Evolutionary conservation across 1,284 basidiomycete species (phyloP), one percentile per base, ranked within the genome.

Genomic region (Puccinia horiana): DNA sequence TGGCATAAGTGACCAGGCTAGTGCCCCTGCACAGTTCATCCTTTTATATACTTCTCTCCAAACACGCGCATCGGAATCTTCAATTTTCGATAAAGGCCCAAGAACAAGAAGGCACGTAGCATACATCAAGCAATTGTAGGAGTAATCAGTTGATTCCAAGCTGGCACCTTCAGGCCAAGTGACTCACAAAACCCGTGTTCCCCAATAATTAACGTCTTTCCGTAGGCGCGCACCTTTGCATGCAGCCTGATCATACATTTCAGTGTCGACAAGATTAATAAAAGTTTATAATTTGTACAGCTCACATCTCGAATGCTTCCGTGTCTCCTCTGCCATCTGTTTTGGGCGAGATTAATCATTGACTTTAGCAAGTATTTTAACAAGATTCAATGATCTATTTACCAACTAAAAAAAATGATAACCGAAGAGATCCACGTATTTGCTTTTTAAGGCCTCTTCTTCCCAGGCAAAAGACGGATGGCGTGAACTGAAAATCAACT

Each of bases 101-200:
- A 26, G 11, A 26, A 26, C 11, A 1, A 35, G 63, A 58, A 29
- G 11, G 61, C 4, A 5, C 2, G 32, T 9, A 63, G 29, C 9
- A 26, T 5, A 35, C 1, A 65, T 42, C 18, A n/a, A 65, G 63
- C 63, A 35, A 26, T 58, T n/a, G n/a, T n/a, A n/a, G n/a, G n/a
- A n/a, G n/a, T n/a, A n/a, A n/a, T n/a, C n/a, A 35, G 32, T 61
- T 61, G n/a, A 29, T n/a, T 1, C 2, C 4, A 40, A 69, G 8
- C 23, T 47, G 40, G 11, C 29, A n/a, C n/a, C 18, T 6, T 63
- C 5, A 29, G n/a, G 11, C 8, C 16, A 70, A 70, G 40, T 42
- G 14, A 63, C 79, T 73, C 29, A 81, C 79, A 81, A 63, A 81
- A 81, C 12, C 79, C 79, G 18, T 81, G 70, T 74, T 81, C 79